Evolutionary conservation across 257 asterid species (phyloP).

Genomic region (Solanum okadae): DNA sequence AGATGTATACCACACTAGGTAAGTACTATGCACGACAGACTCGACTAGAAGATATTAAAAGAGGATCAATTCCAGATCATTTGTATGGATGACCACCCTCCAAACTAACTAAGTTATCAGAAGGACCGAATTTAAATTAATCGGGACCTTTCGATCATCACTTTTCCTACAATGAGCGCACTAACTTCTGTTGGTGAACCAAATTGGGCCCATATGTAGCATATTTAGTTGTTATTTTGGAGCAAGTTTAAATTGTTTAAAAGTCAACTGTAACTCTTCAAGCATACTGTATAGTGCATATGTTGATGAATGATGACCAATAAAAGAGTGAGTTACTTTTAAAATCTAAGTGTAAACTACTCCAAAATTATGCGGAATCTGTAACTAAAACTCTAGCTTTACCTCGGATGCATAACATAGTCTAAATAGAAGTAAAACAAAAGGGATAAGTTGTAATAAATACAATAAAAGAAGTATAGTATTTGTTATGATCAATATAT

Average conservation of each 20-base stretch:
- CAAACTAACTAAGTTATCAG: too few species aligned
- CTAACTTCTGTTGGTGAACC: neutral
- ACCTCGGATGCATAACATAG: neutral
- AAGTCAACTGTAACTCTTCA: neutral
- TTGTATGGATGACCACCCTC: neutral
- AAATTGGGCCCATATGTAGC: neutral
- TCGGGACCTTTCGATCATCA: neutral
- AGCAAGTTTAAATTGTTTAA: neutral
- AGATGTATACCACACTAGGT: too few species aligned
- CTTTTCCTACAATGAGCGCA: neutral
- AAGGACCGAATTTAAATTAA: neutral
- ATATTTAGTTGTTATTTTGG: neutral
- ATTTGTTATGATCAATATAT: too few species aligned
- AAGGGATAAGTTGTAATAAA: neutral
- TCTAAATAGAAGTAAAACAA: neutral
- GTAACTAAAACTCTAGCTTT: too few species aligned
- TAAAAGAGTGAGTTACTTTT: neutral
- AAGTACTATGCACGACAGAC: accelerated
- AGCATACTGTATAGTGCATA: neutral
- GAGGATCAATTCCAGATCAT: accelerated
- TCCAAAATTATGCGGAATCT: too few species aligned
- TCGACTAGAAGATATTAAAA: accelerated
- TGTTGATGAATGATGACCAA: neutral
- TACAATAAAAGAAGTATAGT: neutral
- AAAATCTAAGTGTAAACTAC: neutral